A percentile compares a stretch with the other conserved stretches of the same genome.
These are phyloP conservation scores for Azolla pinnata DNA, from an alignment of 75 land plant genomes.

Conservation along the genomic window DNA sequence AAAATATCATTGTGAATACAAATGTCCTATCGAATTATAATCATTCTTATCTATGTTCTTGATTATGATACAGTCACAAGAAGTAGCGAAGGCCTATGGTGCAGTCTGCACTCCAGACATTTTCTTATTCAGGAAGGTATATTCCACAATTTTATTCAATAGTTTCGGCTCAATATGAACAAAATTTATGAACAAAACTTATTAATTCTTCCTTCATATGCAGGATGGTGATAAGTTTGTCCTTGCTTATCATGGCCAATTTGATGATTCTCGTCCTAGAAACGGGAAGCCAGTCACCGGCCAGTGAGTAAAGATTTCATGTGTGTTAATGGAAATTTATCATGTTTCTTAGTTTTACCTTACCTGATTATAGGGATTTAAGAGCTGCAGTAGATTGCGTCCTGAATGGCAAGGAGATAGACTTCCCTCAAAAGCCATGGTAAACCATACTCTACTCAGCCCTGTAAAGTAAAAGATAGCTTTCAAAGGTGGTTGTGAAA, in stretches of 20 bases:
- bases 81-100: slow-evolving; percentile 83
- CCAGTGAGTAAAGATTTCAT: slow-evolving; percentile 34
- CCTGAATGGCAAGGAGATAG: slow-evolving; percentile 54
- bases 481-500: no score
- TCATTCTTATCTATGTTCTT: no score
- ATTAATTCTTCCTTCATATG: slow-evolving; percentile 3
- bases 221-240: slow-evolving; percentile 70
- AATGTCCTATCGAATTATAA: no score
- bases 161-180: background rate
- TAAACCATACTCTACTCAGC: no score
- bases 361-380: slow-evolving; percentile 49
- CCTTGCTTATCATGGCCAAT: slow-evolving; percentile 87
- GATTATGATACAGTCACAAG: slow-evolving; percentile 53
- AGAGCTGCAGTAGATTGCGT: slow-evolving; percentile 69
- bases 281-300: slow-evolving; percentile 68
- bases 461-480: no score
- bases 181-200: background rate
- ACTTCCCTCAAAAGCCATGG: slow-evolving; percentile 69
- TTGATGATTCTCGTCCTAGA: slow-evolving; percentile 86
- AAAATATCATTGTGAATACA: no score
- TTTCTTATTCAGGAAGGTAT: slow-evolving; percentile 80
- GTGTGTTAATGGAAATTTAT: background rate
- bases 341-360: background rate
- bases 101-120: slow-evolving; percentile 96
- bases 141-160: background rate